Evolutionary conservation across 2,329 filamentous ascomycete genomes (phyloP), one percentile per base, ranked within the genome.

Genomic region (Clarireedia hainanense): DNA sequence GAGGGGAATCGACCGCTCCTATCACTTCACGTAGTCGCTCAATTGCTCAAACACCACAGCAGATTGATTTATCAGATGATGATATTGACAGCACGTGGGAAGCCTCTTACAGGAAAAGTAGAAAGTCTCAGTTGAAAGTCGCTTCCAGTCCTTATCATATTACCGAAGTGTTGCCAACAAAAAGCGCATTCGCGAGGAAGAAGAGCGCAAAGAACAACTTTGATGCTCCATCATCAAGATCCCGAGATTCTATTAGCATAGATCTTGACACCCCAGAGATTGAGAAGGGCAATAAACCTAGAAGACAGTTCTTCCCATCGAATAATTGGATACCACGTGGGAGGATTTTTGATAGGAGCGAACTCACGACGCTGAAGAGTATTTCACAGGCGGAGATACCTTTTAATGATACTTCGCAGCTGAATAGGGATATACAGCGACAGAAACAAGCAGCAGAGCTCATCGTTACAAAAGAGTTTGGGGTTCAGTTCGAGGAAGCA

Each of bases 371-470:
- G 5, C 5, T 42, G 2, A 14, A 42, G 17, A 14, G 9, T n/a
- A n/a, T 3, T 20, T 42, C 39, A 20, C 5, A 14, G 4, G 7
- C 9, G 9, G 4, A 4, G 14, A 6, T 7, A 20, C 2, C 17
- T 9, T 5, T 1, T 42, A 42, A 20, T 17, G 17, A 14, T 5
- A 15, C 6, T 6, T 7, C 17, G n/a, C 39, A 20, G 7, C 3
- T 20, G 14, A 10, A 17, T 5, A 30, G 4, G 5, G 30, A 49
- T 3, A 5, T 36, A 36, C 30, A 15, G 4, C 47, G 47, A 20
- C 61, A 64, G 30, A 58, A 52, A 26, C 26, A 47, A 12, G 56
- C 58, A 4, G 61, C 64, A 5, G 53, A 60, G 14, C n/a, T 39
- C 0, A 63, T 65, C 17, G 45, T 63, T 5, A 17, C 48, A 7